A percentile compares a stretch with the other conserved stretches of the same genome.
These are phyloP conservation scores for Candida quercuum DNA, from an alignment of 805 yeast species.

Conservation along the genomic window DNA sequence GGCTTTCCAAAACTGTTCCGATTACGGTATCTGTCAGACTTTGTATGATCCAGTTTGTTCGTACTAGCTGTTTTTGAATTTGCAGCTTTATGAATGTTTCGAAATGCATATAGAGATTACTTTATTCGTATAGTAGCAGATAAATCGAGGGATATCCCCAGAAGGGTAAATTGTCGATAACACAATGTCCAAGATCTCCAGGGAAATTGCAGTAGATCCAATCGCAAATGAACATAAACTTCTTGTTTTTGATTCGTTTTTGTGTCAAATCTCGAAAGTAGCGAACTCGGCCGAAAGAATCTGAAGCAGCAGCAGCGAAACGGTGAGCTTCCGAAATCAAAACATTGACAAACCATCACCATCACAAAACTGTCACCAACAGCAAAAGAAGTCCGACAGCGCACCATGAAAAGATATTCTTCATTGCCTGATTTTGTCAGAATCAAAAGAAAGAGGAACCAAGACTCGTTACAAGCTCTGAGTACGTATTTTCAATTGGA, in stretches of 20 bases:
- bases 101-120: slow-evolving; percentile 6
- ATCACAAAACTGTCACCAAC: not conserved
- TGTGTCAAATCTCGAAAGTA: slow-evolving; percentile 3
- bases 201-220: too few species aligned
- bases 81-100: slow-evolving; percentile 16
- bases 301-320: not conserved
- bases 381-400: not conserved
- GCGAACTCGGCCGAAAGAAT: not conserved
- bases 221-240: too few species aligned
- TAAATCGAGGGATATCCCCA: too few species aligned
- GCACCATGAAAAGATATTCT: slow-evolving; percentile 2
- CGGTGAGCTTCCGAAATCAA: not conserved
- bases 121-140: too few species aligned
- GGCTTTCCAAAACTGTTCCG: slow-evolving; percentile 49
- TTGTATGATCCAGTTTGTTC: slow-evolving; percentile 6
- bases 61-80: slow-evolving; percentile 7
- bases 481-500: slow-evolving; percentile 22
- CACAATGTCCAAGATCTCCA: too few species aligned
- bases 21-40: slow-evolving; percentile 32
- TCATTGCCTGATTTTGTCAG: slow-evolving; percentile 60
- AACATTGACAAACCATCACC: not conserved
- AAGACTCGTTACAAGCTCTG: slow-evolving; percentile 85
- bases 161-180: not conserved
- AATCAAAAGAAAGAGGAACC: slow-evolving; percentile 80
- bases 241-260: not conserved